phyloP scores from a whole-genome alignment of 2,329 filamentous ascomycete genomes.

The Tympanopsis confertula region DNA sequence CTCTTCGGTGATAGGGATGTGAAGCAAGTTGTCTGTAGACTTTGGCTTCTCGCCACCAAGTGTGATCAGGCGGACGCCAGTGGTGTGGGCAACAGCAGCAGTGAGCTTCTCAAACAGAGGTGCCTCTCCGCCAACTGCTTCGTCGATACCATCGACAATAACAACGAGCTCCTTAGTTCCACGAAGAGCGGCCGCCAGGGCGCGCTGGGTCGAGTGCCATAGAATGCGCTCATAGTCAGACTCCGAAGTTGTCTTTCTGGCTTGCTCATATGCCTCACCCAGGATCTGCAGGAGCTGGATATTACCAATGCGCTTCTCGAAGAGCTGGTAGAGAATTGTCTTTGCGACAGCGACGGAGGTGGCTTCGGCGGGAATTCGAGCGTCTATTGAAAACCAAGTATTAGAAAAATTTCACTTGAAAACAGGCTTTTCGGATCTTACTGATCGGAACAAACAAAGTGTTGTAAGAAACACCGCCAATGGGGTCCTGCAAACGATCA shows the following conservation, averaged over 20 bases:
- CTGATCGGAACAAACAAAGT: slow-evolving; percentile 22
- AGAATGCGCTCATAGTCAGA: slow-evolving; percentile 19
- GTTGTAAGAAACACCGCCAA: slow-evolving; percentile 19
- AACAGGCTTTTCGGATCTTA: slow-evolving; percentile 5
- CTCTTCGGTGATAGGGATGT: slow-evolving; percentile 15
- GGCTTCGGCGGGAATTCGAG: slow-evolving; percentile 16
- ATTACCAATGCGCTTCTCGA: slow-evolving; percentile 24
- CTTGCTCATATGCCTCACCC: slow-evolving; percentile 14
- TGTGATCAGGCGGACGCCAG: slow-evolving; percentile 15
- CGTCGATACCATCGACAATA: slow-evolving; percentile 23
- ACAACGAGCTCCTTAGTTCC: slow-evolving; percentile 20
- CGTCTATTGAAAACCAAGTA: slow-evolving; percentile 13
- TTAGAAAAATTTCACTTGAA: neutral
- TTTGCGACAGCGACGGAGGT: slow-evolving; percentile 18
- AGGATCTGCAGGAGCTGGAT: slow-evolving; percentile 21
- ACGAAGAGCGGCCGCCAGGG: slow-evolving; percentile 13
- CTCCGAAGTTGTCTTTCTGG: slow-evolving; percentile 9
- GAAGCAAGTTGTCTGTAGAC: slow-evolving; percentile 4
- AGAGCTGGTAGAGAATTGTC: slow-evolving; percentile 20
- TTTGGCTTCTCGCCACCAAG: slow-evolving; percentile 13
- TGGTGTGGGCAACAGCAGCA: slow-evolving; percentile 9
- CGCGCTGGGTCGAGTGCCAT: slow-evolving; percentile 18
- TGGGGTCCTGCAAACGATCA: slow-evolving; percentile 22
- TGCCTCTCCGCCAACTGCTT: slow-evolving; percentile 15
- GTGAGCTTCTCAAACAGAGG: slow-evolving; percentile 14